Conservation (phyloP, 352 stramenopile species). For the Albugo candida region DNA sequence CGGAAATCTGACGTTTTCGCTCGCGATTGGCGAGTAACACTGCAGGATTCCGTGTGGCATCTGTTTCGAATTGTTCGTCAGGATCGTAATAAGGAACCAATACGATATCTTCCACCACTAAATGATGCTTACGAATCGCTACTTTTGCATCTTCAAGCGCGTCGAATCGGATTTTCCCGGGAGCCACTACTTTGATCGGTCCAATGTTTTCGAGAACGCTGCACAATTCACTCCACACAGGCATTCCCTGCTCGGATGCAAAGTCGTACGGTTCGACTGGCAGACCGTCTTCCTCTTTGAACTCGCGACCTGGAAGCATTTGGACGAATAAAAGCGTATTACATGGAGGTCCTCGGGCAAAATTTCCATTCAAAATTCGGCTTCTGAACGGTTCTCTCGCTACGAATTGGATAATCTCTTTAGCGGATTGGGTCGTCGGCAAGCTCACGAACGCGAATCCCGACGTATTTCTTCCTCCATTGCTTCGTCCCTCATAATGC, state of each 20-base stretch:
- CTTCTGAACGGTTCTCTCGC: constrained; percentile 17
- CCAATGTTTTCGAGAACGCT: constrained; percentile 26
- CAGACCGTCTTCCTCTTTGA: constrained; percentile 16
- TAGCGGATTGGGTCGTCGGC: constrained; percentile 23
- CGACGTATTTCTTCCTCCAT: constrained; percentile 5
- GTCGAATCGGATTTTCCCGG: constrained; percentile 32
- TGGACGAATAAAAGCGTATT: constrained; percentile 47
- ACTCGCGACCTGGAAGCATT: not conserved
- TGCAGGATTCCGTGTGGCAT: constrained; percentile 16
- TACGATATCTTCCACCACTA: constrained; percentile 22
- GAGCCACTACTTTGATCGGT: constrained; percentile 16
- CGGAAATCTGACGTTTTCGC: constrained; percentile 6
- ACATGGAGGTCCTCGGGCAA: constrained; percentile 43
- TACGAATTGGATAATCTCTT: constrained; percentile 30
- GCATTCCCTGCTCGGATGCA: constrained; percentile 5
- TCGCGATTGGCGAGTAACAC: constrained; percentile 2
- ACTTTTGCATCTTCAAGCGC: constrained; percentile 30
- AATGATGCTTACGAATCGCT: constrained; percentile 25
- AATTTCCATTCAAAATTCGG: constrained; percentile 31
- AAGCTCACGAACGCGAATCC: constrained; percentile 54
- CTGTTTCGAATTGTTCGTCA: constrained; percentile 33
- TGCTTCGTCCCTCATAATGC: too few species aligned
- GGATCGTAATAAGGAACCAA: constrained; percentile 51
- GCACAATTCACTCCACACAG: constrained; percentile 27
- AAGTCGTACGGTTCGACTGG: constrained; percentile 23